Percentiles rank a stretch among this genome's conserved stretches.
phyloP scores from a whole-genome alignment of 352 stramenopile species.

The Lagenidium sp. region DNA sequence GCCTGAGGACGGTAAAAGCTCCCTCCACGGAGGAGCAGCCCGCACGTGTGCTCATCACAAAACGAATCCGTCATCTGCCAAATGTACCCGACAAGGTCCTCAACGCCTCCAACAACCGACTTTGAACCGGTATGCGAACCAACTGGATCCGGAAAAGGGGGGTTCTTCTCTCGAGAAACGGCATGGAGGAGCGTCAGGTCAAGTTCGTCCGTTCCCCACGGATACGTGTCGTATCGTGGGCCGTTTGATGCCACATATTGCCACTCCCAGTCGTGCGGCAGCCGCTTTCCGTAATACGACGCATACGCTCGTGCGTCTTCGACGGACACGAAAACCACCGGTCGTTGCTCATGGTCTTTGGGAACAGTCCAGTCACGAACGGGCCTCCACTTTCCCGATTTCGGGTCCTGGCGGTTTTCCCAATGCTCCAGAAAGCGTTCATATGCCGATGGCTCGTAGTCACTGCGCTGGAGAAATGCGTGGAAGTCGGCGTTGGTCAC shows the following conservation, averaged over 20 bases:
- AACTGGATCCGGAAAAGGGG: constrained; percentile 27
- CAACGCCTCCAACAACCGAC: constrained; percentile 35
- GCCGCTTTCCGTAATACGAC: constrained; percentile 55
- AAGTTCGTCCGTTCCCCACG: constrained; percentile 42
- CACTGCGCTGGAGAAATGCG: constrained; percentile 38
- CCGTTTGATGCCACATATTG: constrained; percentile 80
- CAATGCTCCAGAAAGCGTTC: constrained; percentile 72
- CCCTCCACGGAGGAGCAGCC: constrained; percentile 63
- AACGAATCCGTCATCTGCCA: constrained; percentile 86
- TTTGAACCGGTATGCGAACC: constrained; percentile 36
- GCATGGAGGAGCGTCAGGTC: constrained; percentile 13
- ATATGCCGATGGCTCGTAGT: constrained; percentile 43
- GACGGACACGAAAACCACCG: constrained; percentile 64
- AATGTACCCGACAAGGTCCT: constrained; percentile 75
- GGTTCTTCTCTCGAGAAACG: constrained; percentile 29
- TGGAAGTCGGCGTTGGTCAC: constrained; percentile 72
- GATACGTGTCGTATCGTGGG: constrained; percentile 37
- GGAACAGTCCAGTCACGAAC: constrained; percentile 40
- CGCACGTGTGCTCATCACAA: constrained; percentile 73
- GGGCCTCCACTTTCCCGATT: constrained; percentile 5
- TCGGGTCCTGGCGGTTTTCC: constrained; percentile 24
- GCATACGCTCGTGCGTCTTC: constrained; percentile 71
- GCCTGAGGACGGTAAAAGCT: constrained; percentile 64
- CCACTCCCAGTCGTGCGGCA: constrained; percentile 83
- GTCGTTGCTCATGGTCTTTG: constrained; percentile 29